A percentile compares a stretch with the other conserved stretches of the same genome.
phyloP scores from a whole-genome alignment of 2,329 filamentous ascomycete species.

The Chaetomium sp. region DNA sequence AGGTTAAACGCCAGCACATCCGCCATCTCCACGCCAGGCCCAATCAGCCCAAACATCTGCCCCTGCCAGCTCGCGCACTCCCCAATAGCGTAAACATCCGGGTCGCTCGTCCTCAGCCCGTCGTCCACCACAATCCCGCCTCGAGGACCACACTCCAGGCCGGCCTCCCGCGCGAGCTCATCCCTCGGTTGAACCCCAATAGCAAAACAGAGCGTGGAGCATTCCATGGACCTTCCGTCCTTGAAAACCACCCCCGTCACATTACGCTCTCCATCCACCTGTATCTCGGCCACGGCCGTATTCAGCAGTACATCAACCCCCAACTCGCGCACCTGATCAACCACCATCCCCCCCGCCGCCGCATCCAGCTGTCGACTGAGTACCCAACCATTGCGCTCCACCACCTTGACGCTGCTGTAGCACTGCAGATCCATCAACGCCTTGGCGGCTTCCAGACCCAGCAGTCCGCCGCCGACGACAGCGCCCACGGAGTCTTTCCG shows the following conservation, averaged over 20 bases:
- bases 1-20: slow-evolving; percentile 88
- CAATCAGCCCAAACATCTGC: slow-evolving; percentile 83
- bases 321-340: slow-evolving; percentile 70
- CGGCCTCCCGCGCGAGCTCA: slow-evolving; percentile 62
- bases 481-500: slow-evolving; percentile 63
- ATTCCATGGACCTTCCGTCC: slow-evolving; percentile 70
- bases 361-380: slow-evolving; percentile 74
- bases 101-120: slow-evolving; percentile 60
- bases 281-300: slow-evolving; percentile 66
- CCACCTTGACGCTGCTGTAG: slow-evolving; percentile 66
- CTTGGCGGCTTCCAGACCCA: slow-evolving; percentile 84
- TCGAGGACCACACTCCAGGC: slow-evolving; percentile 64
- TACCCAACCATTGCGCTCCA: slow-evolving; percentile 80
- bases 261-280: slow-evolving; percentile 58
- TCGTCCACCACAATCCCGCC: slow-evolving; percentile 68
- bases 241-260: slow-evolving; percentile 73
- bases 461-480: slow-evolving; percentile 76
- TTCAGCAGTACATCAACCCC: slow-evolving; percentile 75
- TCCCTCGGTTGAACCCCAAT: slow-evolving; percentile 80
- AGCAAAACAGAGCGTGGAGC: slow-evolving; percentile 80
- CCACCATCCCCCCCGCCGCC: slow-evolving; percentile 75
- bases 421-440: slow-evolving; percentile 81
- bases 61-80: slow-evolving; percentile 88
- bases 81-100: slow-evolving; percentile 78
- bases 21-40: slow-evolving; percentile 86